phyloP scores from a whole-genome alignment of 2,329 filamentous ascomycete genomes.

The Hypoxylon sp. region DNA sequence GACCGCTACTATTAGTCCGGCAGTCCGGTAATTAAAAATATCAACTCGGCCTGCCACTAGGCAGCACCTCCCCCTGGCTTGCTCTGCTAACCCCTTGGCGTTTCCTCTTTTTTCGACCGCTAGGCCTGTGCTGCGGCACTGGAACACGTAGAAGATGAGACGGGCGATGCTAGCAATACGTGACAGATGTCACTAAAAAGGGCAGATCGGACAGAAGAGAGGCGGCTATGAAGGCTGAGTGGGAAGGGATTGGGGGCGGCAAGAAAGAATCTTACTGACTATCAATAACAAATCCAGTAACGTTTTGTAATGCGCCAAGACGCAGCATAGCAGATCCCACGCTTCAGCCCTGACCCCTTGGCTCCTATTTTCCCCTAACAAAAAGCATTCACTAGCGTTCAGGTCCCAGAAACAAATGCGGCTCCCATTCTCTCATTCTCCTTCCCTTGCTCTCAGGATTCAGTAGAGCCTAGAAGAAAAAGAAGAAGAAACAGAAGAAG shows the following conservation, averaged over 20 bases:
- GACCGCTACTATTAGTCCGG: too few species aligned
- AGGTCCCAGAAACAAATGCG: conserved; percentile 17
- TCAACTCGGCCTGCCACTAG: neutral
- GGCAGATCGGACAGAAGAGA: conserved; percentile 10
- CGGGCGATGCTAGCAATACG: neutral
- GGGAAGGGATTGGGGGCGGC: conserved; percentile 11
- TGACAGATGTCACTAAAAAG: neutral
- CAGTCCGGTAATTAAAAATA: conserved; percentile 19
- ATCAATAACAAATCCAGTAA: conserved; percentile 23
- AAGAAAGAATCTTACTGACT: conserved; percentile 12
- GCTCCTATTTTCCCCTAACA: neutral
- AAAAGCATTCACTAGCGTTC: conserved; percentile 5
- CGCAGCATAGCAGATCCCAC: conserved; percentile 4
- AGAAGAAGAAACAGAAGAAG: too few species aligned
- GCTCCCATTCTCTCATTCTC: conserved; percentile 2
- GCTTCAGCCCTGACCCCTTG: conserved; percentile 6
- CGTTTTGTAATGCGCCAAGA: conserved; percentile 24
- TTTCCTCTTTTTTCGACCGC: neutral
- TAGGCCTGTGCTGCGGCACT: conserved; percentile 2
- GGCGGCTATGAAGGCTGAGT: too few species aligned
- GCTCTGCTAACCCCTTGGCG: neutral
- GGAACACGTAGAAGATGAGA: neutral
- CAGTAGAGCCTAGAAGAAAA: neutral
- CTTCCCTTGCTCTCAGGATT: neutral
- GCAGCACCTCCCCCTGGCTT: neutral